Evolutionary conservation across 306 rosid species (phyloP).

Genomic region (Sesbania bispinosa): DNA sequence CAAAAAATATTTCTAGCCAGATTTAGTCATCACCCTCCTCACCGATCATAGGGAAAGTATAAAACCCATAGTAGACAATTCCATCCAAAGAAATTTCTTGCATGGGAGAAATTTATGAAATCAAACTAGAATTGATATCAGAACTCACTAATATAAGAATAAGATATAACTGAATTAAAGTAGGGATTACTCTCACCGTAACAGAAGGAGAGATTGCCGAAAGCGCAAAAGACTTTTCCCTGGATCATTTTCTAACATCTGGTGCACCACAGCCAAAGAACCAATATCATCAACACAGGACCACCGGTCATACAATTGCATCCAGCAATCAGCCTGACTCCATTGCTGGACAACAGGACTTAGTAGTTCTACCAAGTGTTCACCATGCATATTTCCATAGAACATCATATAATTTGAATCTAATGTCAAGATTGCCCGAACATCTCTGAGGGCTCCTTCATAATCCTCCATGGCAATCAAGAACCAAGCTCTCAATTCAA

Average conservation of each 20-base stretch:
- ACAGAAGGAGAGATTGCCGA: conserved; percentile 79
- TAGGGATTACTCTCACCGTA: conserved; percentile 46
- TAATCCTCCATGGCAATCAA: conserved; percentile 66
- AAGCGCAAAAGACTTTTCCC: conserved; percentile 77
- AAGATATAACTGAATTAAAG: background rate
- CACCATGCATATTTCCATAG: conserved; percentile 65
- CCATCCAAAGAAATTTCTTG: background rate
- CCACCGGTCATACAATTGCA: conserved; percentile 77
- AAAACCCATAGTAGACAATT: conserved; percentile 1
- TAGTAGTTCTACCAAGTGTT: conserved; percentile 63
- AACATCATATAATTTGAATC: conserved; percentile 78
- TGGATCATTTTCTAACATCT: conserved; percentile 71
- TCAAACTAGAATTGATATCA: no score
- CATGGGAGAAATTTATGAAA: background rate
- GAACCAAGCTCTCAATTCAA: conserved; percentile 90
- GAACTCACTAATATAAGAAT: no score
- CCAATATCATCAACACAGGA: conserved; percentile 90
- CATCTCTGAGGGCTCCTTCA: conserved; percentile 76
- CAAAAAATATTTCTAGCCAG: background rate
- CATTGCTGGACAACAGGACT: conserved; percentile 57
- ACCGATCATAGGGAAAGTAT: background rate
- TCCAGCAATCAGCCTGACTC: conserved; percentile 92
- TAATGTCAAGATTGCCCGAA: conserved; percentile 79
- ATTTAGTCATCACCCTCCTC: background rate
- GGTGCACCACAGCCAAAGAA: conserved; percentile 81